Evolutionary conservation across 2,329 filamentous ascomycete species (phyloP), one percentile per base, ranked within the genome.

Genomic region (Fonsecaea erecta): DNA sequence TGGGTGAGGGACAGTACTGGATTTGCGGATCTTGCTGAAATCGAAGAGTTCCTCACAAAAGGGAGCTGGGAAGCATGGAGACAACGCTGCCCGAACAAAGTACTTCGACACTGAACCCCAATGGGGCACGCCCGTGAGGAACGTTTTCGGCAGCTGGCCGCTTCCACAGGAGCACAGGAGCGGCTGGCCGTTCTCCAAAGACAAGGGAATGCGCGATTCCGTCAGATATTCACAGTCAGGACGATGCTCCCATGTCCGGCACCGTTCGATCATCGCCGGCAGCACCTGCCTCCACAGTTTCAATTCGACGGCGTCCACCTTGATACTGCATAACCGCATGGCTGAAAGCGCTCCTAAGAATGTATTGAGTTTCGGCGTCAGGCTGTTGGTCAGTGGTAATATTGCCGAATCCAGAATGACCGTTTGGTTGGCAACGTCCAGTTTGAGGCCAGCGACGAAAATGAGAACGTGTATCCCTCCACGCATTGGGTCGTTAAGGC

Each of bases 241-340:
- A 12, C 62, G 61, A 63, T 81, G 79, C 26, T 71, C 68, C 78
- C 77, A 80, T 7, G 65, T 65, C 28, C 57, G 57, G 60, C 78
- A 80, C n/a, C 79, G 75, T 60, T 79, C 77, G 18, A 71, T 72
- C 40, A 73, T 72, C 4, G 75, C 73, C 0, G 75, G 74, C 2
- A 77, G 58, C 3, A 74, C 63, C 32, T 71, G 67, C 48, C 74
- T 75, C 77, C 77, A 78, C 14, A 76, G 59, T 8, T 55, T 59
- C 16, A 74, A 54, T 54, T 77, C 75, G 11, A 72, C 70, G 7
- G 72, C 68, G 14, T 69, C 59, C 16, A 74, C 60, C 0, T 64
- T 66, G 54, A 76, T 70, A 21, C 14, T 18, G 16, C 24, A 48
- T 1, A 67, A n/a, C 12, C 12, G 71, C 37, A 54, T 30, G 18